Base-by-base conservation (phyloP, 495 filamentous ascomycete genomes). In the Entonaema liquescens region DNA sequence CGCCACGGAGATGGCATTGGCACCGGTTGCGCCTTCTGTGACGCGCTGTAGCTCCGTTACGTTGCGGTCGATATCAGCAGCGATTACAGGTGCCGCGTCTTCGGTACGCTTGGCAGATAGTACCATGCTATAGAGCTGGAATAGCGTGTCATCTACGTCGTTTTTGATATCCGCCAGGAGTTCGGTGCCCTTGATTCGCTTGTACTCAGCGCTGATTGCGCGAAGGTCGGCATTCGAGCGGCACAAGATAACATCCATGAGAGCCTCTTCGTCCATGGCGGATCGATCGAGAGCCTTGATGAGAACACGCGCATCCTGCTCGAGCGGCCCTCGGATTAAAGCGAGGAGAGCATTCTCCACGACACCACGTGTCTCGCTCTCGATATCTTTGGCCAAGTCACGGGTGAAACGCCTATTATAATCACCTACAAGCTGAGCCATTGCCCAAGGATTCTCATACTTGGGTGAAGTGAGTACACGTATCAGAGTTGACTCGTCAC, bases 231-330 rank as follows among this genome's bases (percentile, higher is more conserved):
- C 89, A 70, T 94, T 94, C 6, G 83, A 86, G n/a, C 91, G 84
- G n/a, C 88, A 85, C 11, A 94, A 83, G 2, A 95, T 81, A 7
- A 91, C 82, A 62, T 94, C 92, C 74, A 92, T 90, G 29, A 95
- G 82, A 1, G 91, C 77, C 65, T 82, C 83, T 72, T 95, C 92
- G 58, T 92, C 92, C 0, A 92, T 94, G 15, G 92, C 92, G 17
- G 86, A 57, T 13, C 92, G 90, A 13, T 87, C 78, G 65, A 93
- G 81, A 0, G 90, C 86, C 15, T 87, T 79, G 60, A 88, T 77
- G 5, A 88, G 78, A 29, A 80, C 81, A 59, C 83, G 77, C 3
- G 84, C 85, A 73, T 93, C 91, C 63, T 89, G 81, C 28, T 80
- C 74, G 1, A 92, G 74, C 1, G 92, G 92, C 0, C 92, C 92